Evolutionary conservation across 2,329 filamentous ascomycete species (phyloP).

Genomic region (Nemania sp.): DNA sequence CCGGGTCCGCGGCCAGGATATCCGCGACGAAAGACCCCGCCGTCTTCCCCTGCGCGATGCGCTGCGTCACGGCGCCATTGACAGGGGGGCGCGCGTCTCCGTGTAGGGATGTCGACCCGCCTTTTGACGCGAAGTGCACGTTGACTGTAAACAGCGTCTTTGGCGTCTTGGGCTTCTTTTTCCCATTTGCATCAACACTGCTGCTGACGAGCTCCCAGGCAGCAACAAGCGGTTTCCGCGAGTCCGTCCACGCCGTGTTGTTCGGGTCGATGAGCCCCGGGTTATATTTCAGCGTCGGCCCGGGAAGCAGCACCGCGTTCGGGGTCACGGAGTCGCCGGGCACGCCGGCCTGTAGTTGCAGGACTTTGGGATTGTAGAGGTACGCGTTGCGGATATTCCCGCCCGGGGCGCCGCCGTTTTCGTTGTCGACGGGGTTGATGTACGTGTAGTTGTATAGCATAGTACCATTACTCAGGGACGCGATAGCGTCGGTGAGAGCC

Average conservation of each 20-base stretch:
- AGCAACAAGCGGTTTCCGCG: constrained; percentile 69
- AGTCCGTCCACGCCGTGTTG: constrained; percentile 61
- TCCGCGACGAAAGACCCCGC: constrained; percentile 62
- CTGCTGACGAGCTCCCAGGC: constrained; percentile 63
- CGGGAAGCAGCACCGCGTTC: constrained; percentile 60
- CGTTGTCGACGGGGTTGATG: constrained; percentile 60
- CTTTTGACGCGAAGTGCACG: constrained; percentile 71
- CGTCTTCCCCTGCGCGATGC: constrained; percentile 59
- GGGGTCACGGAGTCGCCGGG: constrained; percentile 55
- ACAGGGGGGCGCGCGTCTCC: constrained; percentile 68
- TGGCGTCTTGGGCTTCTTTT: constrained; percentile 3
- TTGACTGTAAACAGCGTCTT: constrained; percentile 69
- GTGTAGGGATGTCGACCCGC: constrained; percentile 60
- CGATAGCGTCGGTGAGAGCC: constrained; percentile 58
- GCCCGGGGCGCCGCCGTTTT: constrained; percentile 68
- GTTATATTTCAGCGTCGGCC: constrained; percentile 66
- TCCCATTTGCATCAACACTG: constrained; percentile 42
- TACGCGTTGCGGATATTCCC: constrained; percentile 74
- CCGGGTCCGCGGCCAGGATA: constrained; percentile 59
- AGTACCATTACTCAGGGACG: constrained; percentile 44
- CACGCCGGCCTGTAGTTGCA: constrained; percentile 59
- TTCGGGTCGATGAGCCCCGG: constrained; percentile 68
- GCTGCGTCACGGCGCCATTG: constrained; percentile 63
- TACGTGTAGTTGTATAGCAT: constrained; percentile 62
- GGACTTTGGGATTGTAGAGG: constrained; percentile 63